Evolutionary conservation across 2,329 filamentous ascomycete species (phyloP), one percentile per base, ranked within the genome.

Genomic region (Alternaria postmessia): DNA sequence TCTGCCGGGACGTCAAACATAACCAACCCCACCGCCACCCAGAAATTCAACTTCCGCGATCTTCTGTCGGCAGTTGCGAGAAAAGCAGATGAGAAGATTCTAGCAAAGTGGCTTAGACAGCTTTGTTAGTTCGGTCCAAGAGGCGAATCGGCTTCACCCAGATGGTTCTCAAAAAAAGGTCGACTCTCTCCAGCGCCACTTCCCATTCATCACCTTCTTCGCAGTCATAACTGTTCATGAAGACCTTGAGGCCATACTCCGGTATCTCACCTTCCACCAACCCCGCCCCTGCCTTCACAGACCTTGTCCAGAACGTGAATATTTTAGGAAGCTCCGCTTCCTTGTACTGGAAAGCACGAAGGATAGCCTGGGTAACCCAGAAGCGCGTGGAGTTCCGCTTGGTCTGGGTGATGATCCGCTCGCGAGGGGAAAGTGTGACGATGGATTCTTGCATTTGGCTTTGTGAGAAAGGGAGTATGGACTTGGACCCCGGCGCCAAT

Each of bases 341-440:
- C 9, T 79, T 78, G 71, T 85, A 87, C 68, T 87, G 82, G 67
- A 84, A 82, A 14, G 86, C 86, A 43, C 87, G 85, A 76, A 85
- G 85, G 39, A 89, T 78, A 3, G 87, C 82, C 71, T 84, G 81
- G 14, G 78, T 71, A 2, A 78, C 71, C 87, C 87, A 89, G 67
- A 83, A 83, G 7, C 64, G 75, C 62, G 62, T 73, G 49, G 68
- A 80, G 71, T 65, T 69, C 52, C 5, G 54, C 58, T 78, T 78
- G 14, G 77, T 70, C n/a, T 58, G 66, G 14, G 75, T 74, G 24
- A 85, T 82, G n/a, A 81, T 78, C 55, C 61, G 73, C 69, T 80
- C 82, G 70, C 75, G 81, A 44, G 81, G 79, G 61, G 81, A 73
- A 54, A 82, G 65, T 64, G 79, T 80, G 24, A 77, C 65, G 57